A percentile compares a stretch with the other conserved stretches of the same genome.
Conservation (phyloP, 768 basidiomycete species). For the Cubamyces sp. region DNA sequence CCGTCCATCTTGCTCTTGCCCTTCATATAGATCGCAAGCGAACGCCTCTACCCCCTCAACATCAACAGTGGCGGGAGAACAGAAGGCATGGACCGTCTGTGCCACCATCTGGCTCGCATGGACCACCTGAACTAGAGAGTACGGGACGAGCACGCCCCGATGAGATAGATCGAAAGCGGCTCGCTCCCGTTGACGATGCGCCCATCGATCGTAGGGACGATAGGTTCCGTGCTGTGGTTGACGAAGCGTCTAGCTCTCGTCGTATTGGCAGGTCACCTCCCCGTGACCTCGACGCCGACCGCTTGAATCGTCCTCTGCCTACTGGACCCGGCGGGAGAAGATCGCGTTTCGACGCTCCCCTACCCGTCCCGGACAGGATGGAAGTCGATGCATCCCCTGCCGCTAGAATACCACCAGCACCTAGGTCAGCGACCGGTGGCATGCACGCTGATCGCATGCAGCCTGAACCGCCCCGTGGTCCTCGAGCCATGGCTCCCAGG, state of each 20-base stretch:
- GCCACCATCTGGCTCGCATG: slow-evolving; percentile 7
- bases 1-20: slow-evolving; percentile 33
- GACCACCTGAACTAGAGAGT: background rate
- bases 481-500: slow-evolving; percentile 37
- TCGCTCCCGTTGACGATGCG: background rate
- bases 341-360: slow-evolving; percentile 4
- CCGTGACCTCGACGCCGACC: slow-evolving; percentile 9
- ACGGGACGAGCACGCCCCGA: background rate
- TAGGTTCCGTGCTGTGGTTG: background rate
- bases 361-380: slow-evolving; percentile 23
- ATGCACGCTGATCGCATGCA: slow-evolving; percentile 39
- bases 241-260: slow-evolving; percentile 19
- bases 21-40: slow-evolving; percentile 41
- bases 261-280: slow-evolving; percentile 8
- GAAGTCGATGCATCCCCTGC: slow-evolving; percentile 26
- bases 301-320: slow-evolving; percentile 12
- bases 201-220: slow-evolving; percentile 11
- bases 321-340: background rate
- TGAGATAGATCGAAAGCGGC: background rate
- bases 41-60: slow-evolving; percentile 50
- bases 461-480: slow-evolving; percentile 32
- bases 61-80: slow-evolving; percentile 41
- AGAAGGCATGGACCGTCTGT: slow-evolving; percentile 23
- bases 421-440: slow-evolving; percentile 26
- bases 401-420: slow-evolving; percentile 19